A percentile compares a stretch with the other conserved stretches of the same genome.
These are phyloP conservation scores for Fusarium nygamai DNA, from an alignment of 2,329 filamentous ascomycete genomes.

Conservation along the genomic window DNA sequence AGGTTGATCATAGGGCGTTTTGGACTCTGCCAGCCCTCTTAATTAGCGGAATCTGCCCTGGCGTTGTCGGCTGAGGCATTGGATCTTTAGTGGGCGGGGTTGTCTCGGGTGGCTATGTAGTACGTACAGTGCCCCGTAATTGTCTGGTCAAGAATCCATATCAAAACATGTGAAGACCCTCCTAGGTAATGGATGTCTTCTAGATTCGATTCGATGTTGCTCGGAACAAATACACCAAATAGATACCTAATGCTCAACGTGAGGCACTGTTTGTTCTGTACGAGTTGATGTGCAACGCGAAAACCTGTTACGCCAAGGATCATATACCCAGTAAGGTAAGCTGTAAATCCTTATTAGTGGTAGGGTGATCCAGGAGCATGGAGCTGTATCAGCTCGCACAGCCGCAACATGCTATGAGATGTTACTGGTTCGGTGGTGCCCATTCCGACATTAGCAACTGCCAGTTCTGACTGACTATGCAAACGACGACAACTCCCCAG, in stretches of 20 bases:
- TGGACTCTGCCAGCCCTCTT: constrained; percentile 3
- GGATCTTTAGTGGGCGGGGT: background rate
- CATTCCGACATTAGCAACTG: background rate
- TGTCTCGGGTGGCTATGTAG: background rate
- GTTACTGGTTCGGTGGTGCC: background rate
- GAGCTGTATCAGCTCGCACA: constrained; percentile 13
- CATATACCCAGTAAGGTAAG: background rate
- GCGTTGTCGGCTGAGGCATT: background rate
- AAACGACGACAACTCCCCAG: background rate
- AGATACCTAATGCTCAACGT: background rate
- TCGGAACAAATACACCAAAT: background rate
- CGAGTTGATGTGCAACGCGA: background rate
- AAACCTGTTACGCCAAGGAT: background rate
- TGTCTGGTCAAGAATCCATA: background rate
- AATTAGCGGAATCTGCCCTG: constrained; percentile 1
- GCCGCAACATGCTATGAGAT: constrained; percentile 1
- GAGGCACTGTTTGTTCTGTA: background rate
- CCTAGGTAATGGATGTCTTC: background rate
- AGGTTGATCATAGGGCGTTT: constrained; percentile 10
- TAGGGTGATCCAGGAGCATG: background rate
- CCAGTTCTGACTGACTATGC: background rate
- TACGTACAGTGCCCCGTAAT: background rate
- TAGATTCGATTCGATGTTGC: background rate
- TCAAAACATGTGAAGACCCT: background rate
- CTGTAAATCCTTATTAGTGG: background rate